These are phyloP conservation scores for Pyricularia grisea DNA, from an alignment of 2,329 filamentous ascomycete genomes.

Conservation along the genomic window DNA sequence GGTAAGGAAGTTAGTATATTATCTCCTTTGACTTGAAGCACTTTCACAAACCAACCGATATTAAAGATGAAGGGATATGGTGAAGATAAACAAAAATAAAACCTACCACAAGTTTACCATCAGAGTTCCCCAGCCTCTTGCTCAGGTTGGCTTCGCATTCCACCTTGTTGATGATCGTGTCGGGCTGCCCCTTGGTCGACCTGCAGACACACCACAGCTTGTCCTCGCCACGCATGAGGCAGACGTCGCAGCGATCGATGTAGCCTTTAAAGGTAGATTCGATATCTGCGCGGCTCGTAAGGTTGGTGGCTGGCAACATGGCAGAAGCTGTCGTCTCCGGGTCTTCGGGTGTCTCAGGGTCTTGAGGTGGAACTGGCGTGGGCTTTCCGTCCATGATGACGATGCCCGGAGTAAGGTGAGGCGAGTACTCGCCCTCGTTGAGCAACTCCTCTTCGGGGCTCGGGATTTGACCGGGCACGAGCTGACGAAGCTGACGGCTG, in stretches of 20 bases:
- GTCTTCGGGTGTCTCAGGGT: no score
- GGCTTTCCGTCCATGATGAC: background rate
- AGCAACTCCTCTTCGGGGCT: background rate
- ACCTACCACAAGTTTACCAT: background rate
- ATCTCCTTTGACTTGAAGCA: background rate
- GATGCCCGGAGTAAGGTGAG: background rate
- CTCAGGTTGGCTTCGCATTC: background rate
- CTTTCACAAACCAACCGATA: background rate
- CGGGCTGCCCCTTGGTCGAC: background rate
- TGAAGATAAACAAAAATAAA: no score
- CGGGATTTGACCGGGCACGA: background rate
- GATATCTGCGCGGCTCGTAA: background rate
- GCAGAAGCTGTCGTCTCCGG: no score
- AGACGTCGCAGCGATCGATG: background rate
- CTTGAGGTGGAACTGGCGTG: no score
- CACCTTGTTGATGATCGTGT: no score
- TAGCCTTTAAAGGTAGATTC: background rate
- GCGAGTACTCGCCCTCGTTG: background rate
- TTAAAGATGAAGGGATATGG: no score
- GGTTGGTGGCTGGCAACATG: background rate
- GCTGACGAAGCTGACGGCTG: background rate
- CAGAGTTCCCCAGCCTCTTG: background rate
- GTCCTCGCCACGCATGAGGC: background rate
- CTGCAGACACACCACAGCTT: background rate
- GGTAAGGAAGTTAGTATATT: background rate